A percentile compares a stretch with the other conserved stretches of the same genome.
Evolutionary conservation across 495 filamentous ascomycete species (phyloP).

Genomic region (Xylaria palmicola): DNA sequence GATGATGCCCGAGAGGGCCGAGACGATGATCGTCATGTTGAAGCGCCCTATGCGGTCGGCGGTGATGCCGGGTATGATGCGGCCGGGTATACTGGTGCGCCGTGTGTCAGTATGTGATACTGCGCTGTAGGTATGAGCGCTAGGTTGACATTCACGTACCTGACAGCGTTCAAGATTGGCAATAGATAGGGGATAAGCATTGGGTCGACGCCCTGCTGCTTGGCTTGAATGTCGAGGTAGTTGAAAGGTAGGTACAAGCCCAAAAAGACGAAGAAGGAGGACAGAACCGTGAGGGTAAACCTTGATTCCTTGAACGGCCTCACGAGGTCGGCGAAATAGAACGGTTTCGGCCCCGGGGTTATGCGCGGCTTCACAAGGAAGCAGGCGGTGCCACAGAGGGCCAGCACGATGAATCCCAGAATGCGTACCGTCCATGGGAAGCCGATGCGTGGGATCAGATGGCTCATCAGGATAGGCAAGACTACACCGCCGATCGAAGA

Average conservation of each 20-base stretch:
- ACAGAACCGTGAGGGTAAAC: constrained; percentile 53
- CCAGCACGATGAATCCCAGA: constrained; percentile 67
- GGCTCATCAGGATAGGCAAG: constrained; percentile 68
- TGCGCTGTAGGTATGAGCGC: neutral
- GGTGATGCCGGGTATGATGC: constrained; percentile 68
- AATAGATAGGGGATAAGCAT: constrained; percentile 63
- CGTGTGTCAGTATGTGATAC: constrained; percentile 18
- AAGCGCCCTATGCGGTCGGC: constrained; percentile 73
- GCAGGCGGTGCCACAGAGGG: constrained; percentile 60
- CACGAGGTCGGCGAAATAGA: constrained; percentile 56
- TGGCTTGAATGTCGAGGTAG: constrained; percentile 62
- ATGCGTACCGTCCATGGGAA: constrained; percentile 75
- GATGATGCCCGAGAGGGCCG: constrained; percentile 58
- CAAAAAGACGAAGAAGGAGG: constrained; percentile 63
- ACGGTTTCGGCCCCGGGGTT: constrained; percentile 53
- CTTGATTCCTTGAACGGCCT: constrained; percentile 58
- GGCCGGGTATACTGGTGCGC: constrained; percentile 58
- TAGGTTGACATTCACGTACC: constrained; percentile 37
- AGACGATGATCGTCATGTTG: constrained; percentile 69
- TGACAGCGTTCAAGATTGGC: constrained; percentile 70
- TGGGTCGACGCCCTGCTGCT: constrained; percentile 57
- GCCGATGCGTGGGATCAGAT: constrained; percentile 61
- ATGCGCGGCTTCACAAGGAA: constrained; percentile 65
- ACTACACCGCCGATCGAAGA: constrained; percentile 68
- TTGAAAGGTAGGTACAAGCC: constrained; percentile 75